Conservation (phyloP, 2,329 filamentous ascomycete species). For the Cytospora chrysosperma region DNA sequence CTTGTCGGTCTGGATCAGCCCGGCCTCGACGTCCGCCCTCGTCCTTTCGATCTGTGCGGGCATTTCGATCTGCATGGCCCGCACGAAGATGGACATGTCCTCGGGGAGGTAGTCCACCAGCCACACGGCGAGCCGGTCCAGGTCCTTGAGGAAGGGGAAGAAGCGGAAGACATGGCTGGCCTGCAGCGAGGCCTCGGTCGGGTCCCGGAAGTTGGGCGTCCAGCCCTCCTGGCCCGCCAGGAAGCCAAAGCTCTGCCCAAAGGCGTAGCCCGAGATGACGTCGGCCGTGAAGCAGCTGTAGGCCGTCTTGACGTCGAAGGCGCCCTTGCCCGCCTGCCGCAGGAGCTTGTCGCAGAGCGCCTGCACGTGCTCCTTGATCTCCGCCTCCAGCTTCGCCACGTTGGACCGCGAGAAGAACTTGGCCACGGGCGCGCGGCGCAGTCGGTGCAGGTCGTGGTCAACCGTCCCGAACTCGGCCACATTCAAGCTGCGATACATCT, state of each 20-base stretch:
- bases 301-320: slow-evolving; percentile 21
- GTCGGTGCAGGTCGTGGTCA: slow-evolving; percentile 26
- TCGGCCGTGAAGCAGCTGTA: slow-evolving; percentile 22
- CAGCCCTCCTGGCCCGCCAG: slow-evolving; percentile 28
- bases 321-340: slow-evolving; percentile 5
- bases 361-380: slow-evolving; percentile 26
- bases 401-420: slow-evolving; percentile 28
- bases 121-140: slow-evolving; percentile 25
- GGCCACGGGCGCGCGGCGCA: slow-evolving; percentile 23
- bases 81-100: slow-evolving; percentile 1
- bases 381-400: slow-evolving; percentile 25
- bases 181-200: slow-evolving; percentile 28
- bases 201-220: slow-evolving; percentile 29
- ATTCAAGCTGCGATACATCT: not conserved
- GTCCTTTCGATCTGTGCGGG: slow-evolving; percentile 37
- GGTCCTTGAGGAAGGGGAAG: slow-evolving; percentile 24
- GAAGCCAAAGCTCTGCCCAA: slow-evolving; percentile 29
- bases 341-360: slow-evolving; percentile 25
- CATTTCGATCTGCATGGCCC: slow-evolving; percentile 40
- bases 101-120: slow-evolving; percentile 16
- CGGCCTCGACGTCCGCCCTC: slow-evolving; percentile 27
- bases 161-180: slow-evolving; percentile 29
- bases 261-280: slow-evolving; percentile 18
- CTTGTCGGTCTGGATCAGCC: slow-evolving; percentile 30
- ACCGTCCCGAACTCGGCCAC: slow-evolving; percentile 17